Evolutionary conservation across 2,329 filamentous ascomycete species (phyloP).

Genomic region (Claviceps sp.): DNA sequence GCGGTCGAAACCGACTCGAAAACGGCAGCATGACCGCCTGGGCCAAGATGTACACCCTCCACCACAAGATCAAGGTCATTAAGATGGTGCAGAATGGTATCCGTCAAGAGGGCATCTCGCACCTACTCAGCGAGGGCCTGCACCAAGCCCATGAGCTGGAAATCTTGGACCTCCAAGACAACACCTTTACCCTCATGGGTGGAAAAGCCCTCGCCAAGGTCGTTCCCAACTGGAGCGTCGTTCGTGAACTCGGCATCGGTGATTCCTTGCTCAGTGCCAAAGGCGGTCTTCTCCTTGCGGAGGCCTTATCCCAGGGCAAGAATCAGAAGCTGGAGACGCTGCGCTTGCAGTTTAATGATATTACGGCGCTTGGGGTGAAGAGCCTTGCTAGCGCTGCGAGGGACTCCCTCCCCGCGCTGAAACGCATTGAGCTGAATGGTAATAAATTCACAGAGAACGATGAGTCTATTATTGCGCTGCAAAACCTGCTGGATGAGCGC

Average conservation of each 20-base stretch:
- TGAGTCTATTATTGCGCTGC: slow-evolving; percentile 51
- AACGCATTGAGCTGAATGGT: slow-evolving; percentile 85
- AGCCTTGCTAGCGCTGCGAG: slow-evolving; percentile 56
- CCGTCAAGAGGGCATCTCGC: slow-evolving; percentile 77
- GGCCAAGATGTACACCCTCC: slow-evolving; percentile 75
- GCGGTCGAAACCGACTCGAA: slow-evolving; percentile 88
- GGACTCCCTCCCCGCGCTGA: slow-evolving; percentile 57
- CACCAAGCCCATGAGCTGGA: slow-evolving; percentile 54
- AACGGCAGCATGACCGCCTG: slow-evolving; percentile 94
- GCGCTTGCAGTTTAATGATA: slow-evolving; percentile 87
- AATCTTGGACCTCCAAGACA: slow-evolving; percentile 87
- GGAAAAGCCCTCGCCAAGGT: slow-evolving; percentile 67
- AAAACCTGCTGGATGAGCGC: slow-evolving; percentile 59
- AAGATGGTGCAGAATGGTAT: slow-evolving; percentile 99
- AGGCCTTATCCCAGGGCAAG: slow-evolving; percentile 58
- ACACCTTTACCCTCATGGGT: slow-evolving; percentile 80
- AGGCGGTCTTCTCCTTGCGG: slow-evolving; percentile 60
- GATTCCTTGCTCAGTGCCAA: slow-evolving; percentile 74
- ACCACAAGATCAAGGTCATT: slow-evolving; percentile 68
- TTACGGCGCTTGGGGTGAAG: slow-evolving; percentile 63
- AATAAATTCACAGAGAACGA: slow-evolving; percentile 92
- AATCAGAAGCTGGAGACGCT: slow-evolving; percentile 72
- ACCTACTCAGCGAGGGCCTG: slow-evolving; percentile 67
- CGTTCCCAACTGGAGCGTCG: slow-evolving; percentile 56
- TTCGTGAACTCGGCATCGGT: slow-evolving; percentile 76